phyloP scores from a whole-genome alignment of 2,329 filamentous ascomycete genomes.

The Grosmannia penicillata region DNA sequence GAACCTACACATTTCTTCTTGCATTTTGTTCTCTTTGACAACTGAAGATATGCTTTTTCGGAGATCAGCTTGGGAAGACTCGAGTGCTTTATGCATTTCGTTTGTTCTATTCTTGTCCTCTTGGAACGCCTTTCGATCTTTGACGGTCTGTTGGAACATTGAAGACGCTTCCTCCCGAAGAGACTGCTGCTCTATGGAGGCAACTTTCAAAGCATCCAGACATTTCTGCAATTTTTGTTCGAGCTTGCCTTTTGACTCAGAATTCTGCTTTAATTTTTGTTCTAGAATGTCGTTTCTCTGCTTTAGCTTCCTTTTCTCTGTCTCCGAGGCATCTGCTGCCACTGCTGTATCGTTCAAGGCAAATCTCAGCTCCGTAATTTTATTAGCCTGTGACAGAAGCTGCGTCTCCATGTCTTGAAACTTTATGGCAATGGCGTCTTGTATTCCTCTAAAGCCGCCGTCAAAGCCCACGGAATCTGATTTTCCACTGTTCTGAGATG shows the following conservation, averaged over 20 bases:
- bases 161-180: slow-evolving; percentile 15
- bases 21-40: slow-evolving; percentile 4
- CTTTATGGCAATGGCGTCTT: slow-evolving; percentile 6
- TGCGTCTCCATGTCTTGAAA: slow-evolving; percentile 5
- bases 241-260: slow-evolving; percentile 15
- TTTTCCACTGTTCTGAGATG: neutral
- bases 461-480: neutral
- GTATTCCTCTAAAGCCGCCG: slow-evolving; percentile 1
- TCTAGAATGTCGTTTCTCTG: slow-evolving; percentile 9
- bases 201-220: slow-evolving; percentile 26
- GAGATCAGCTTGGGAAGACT: slow-evolving; percentile 18
- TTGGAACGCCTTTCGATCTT: slow-evolving; percentile 16
- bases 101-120: slow-evolving; percentile 15
- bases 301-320: slow-evolving; percentile 8
- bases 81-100: slow-evolving; percentile 18
- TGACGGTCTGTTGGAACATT: neutral
- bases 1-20: slow-evolving; percentile 6
- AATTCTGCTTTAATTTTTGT: slow-evolving; percentile 16
- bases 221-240: slow-evolving; percentile 21
- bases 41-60: slow-evolving; percentile 10
- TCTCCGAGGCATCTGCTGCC: slow-evolving; percentile 1
- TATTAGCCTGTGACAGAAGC: slow-evolving; percentile 1
- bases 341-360: slow-evolving; percentile 5
- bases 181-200: slow-evolving; percentile 29
- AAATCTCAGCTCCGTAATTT: slow-evolving; percentile 8